Evolutionary conservation across 106 monocot genomes (phyloP).

Genomic region (Apostasia shenzhenica): DNA sequence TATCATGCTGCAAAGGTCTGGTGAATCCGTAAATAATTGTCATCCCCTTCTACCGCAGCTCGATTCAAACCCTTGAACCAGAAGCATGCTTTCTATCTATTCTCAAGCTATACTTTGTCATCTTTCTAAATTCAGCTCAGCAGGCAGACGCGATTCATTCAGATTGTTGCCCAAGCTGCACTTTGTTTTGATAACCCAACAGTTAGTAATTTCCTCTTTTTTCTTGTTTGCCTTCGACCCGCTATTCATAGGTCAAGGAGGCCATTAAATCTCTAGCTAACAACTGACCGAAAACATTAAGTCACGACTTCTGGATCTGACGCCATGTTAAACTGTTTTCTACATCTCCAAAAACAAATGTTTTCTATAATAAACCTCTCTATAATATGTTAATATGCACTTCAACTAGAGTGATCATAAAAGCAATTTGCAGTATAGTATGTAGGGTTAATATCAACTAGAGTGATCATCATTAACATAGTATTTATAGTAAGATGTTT

Average conservation of each 20-base stretch:
- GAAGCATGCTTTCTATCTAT: not conserved
- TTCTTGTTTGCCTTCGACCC: not conserved
- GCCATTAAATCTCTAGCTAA: too few species aligned
- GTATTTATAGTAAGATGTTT: too few species aligned
- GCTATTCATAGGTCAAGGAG: too few species aligned
- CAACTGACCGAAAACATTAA: too few species aligned
- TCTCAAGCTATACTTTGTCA: too few species aligned
- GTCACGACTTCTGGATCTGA: too few species aligned
- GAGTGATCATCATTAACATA: too few species aligned
- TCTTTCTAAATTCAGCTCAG: slow-evolving; percentile 10
- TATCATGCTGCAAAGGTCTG: slow-evolving; percentile 16
- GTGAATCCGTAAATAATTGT: not conserved
- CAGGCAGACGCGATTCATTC: slow-evolving; percentile 13
- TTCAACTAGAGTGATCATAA: too few species aligned
- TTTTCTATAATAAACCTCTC: not conserved
- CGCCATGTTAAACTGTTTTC: not conserved
- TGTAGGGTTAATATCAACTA: too few species aligned
- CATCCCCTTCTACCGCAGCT: not conserved
- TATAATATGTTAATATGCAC: not conserved
- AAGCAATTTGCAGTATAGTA: too few species aligned
- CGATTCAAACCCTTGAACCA: too few species aligned
- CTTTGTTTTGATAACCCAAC: slow-evolving; percentile 24
- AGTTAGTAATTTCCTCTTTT: not conserved
- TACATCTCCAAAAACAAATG: not conserved
- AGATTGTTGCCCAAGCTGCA: slow-evolving; percentile 18